Conservation (phyloP, 768 basidiomycete species). For the Hericium alpestre region DNA sequence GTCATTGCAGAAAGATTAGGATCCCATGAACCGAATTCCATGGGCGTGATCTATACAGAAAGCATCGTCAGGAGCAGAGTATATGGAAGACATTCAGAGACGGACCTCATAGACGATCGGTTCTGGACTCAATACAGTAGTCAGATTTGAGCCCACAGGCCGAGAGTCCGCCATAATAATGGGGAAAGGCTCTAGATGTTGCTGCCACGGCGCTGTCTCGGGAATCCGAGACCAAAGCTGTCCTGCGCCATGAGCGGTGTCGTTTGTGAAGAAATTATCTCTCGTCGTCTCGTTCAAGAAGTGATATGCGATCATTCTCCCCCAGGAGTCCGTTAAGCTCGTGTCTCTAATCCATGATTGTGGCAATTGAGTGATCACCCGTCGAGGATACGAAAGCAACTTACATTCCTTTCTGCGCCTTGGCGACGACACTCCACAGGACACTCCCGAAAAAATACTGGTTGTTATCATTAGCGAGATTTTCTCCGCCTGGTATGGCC, state of each 20-base stretch:
- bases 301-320: constrained; percentile 59
- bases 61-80: background rate
- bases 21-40: constrained; percentile 68
- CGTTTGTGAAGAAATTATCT: constrained; percentile 49
- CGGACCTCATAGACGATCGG: constrained; percentile 49
- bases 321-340: constrained; percentile 55
- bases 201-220: constrained; percentile 38
- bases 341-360: constrained; percentile 35
- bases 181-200: constrained; percentile 49
- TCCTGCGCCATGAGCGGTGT: constrained; percentile 54
- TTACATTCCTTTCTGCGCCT: constrained; percentile 43
- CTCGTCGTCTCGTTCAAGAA: constrained; percentile 58
- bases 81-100: background rate
- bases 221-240: constrained; percentile 56
- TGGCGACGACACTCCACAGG: constrained; percentile 46
- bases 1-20: constrained; percentile 59
- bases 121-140: constrained; percentile 28
- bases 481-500: constrained; percentile 39
- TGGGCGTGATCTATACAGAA: constrained; percentile 37
- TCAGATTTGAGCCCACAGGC: constrained; percentile 35
- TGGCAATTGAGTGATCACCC: background rate
- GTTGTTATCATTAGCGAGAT: constrained; percentile 34
- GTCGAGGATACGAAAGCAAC: constrained; percentile 14
- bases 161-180: constrained; percentile 51
- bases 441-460: constrained; percentile 45